Base-by-base conservation (phyloP, 495 filamentous ascomycete species). In the Penicillium flavigenum region DNA sequence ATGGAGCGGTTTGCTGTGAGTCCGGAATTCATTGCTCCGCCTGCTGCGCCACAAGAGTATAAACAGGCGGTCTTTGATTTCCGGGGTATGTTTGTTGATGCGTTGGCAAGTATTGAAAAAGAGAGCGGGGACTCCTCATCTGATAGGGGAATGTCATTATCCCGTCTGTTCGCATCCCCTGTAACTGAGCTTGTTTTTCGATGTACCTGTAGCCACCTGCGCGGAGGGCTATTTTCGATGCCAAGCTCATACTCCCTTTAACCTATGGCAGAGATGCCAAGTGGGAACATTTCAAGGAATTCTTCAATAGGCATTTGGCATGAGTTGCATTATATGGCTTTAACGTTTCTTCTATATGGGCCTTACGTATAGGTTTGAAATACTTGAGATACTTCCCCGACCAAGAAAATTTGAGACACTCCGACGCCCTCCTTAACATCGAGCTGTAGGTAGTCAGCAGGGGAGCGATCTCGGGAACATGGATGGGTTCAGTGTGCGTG, bases 161-260 rank as follows among this genome's bases (percentile, higher is more conserved):
- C 17, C 2, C 24, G 26, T 32, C 55, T 57, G 7, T 57, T 57
- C 26, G 55, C 47, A 41, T 57, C 47, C 16, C 46, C 55, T 2
- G 12, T 16, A 10, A 32, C 55, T 4, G 55, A 50, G 47, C 1
- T 57, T 12, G 36, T 57, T 27, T 38, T 39, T 44, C 46, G 55
- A 43, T 57, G 55, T 26, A 57, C 45, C 8, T 57, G 41, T 44
- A 57, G 55, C 36, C n/a, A n/a, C 27, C 49, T 57, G 45, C 34
- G 3, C 49, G 47, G 26, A 57, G 55, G 20, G 55, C 55, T 9
- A 32, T 50, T 20, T 57, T 50, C 14, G 36, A 51, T 45, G 45
- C 55, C 8, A 47, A 44, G 29, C 38, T 51, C 10, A 44, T 42
- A 36, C 38, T 57, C 22, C 38, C 47, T 36, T 19, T 57, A 9